Evolutionary conservation across 768 basidiomycete species (phyloP), one percentile per base, ranked within the genome.

Genomic region (Collybia sordida): DNA sequence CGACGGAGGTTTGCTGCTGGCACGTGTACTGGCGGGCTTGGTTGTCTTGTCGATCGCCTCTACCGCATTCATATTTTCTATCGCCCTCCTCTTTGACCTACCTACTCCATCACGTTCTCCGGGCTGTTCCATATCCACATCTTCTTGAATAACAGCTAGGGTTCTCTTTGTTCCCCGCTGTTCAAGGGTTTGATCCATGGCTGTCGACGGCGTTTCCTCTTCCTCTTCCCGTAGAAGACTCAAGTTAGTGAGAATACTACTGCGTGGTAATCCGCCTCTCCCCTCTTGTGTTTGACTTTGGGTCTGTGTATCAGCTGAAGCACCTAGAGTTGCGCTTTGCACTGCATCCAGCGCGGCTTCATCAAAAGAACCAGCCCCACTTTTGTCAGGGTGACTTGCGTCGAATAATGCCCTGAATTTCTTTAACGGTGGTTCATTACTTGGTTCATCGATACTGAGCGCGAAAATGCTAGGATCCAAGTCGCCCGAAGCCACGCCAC

Each of bases 381-480:
- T 39, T 12, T 52, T 50, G 21, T 74, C 73, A 23, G 82, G 84
- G 59, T 83, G 73, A 37, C 73, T 84, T 7, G 81, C 79, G 15
- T 89, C 87, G 53, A 87, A 89, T 9, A 89, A 70, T 0, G 82
- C 80, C 56, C 81, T 85, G 70, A 83, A 87, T 63, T 81, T 86
- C 60, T 89, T 89, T 22, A 80, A 63, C 2, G 83, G 79, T 0
- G 83, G 87, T 53, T 83, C 83, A 50, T 59, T 64, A 15, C 60
- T 47, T 3, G 65, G 61, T 35, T 68, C 65, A 15, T 63, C 61
- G 7, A 66, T 49, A 1, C 48, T 55, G 3, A 59, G 50, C 4
- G 60, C 44, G 15, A 54, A 53, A 22, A 61, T 59, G 15, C 46
- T 51, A 2, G 65, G 57, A 14, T 52, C 62, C 2, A 57, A 47